phyloP scores from a whole-genome alignment of 2,329 filamentous ascomycete genomes.

The Blastomyces gilchristii region DNA sequence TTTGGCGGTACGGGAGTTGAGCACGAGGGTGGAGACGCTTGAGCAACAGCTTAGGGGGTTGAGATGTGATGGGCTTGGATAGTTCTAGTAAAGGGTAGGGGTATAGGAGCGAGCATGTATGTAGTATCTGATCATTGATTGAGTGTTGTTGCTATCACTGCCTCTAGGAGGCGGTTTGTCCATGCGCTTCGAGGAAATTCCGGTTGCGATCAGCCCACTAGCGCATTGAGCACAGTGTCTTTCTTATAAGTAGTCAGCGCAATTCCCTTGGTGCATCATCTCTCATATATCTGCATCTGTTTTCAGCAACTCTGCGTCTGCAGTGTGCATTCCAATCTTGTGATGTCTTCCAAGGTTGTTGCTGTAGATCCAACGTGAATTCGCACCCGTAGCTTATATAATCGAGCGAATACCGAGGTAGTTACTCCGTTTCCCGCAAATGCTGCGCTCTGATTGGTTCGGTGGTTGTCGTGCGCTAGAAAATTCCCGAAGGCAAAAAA shows the following conservation, averaged over 20 bases:
- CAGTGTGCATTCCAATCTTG: too few relatives aligned
- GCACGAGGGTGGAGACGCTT: constrained; percentile 11
- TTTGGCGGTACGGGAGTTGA: constrained; percentile 14
- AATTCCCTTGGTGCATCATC: neutral
- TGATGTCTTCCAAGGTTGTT: too few relatives aligned
- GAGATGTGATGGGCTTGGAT: neutral
- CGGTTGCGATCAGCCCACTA: too few relatives aligned
- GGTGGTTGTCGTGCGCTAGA: neutral
- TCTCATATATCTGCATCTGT: neutral
- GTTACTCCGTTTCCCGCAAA: neutral
- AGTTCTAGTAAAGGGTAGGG: too few relatives aligned
- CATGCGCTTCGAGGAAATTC: too few relatives aligned
- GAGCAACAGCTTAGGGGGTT: constrained; percentile 11
- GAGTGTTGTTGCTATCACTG: neutral
- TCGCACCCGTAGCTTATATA: neutral
- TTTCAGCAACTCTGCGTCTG: neutral
- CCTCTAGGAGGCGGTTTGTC: neutral
- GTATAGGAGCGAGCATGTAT: neutral
- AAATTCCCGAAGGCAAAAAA: constrained; percentile 3
- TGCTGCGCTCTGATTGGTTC: neutral
- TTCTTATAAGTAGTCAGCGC: neutral
- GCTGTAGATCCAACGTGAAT: too few relatives aligned
- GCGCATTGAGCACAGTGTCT: neutral
- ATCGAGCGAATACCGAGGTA: neutral
- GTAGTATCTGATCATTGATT: neutral